phyloP scores from a whole-genome alignment of 495 filamentous ascomycete genomes.

The Lindgomyces ingoldianus region DNA sequence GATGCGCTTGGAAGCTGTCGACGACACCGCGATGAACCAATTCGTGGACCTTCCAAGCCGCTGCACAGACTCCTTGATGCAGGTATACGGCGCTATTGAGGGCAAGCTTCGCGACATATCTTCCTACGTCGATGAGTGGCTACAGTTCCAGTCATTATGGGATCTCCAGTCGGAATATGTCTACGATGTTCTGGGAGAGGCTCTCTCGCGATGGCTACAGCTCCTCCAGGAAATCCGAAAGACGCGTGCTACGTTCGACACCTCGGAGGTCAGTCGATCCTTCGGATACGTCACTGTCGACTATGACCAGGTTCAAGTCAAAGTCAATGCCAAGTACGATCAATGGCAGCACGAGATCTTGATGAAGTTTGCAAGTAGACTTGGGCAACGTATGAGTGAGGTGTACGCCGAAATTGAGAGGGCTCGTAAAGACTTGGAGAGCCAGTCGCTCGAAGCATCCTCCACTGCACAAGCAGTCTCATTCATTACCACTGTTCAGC shows the following conservation, averaged over 20 bases:
- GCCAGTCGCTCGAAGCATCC: constrained; percentile 83
- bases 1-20: constrained; percentile 69
- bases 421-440: constrained; percentile 83
- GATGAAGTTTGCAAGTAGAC: constrained; percentile 81
- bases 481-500: constrained; percentile 97
- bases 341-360: constrained; percentile 99
- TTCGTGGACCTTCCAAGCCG: constrained; percentile 85
- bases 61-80: constrained; percentile 73
- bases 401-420: constrained; percentile 85
- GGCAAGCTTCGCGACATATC: constrained; percentile 72
- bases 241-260: constrained; percentile 91
- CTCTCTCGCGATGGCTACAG: constrained; percentile 89
- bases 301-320: constrained; percentile 96
- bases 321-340: constrained; percentile 97
- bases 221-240: constrained; percentile 93
- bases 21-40: constrained; percentile 62
- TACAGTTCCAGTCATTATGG: constrained; percentile 98
- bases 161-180: constrained; percentile 95
- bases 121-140: constrained; percentile 90
- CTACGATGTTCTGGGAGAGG: constrained; percentile 85
- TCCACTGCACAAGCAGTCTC: constrained; percentile 95
- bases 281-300: constrained; percentile 95
- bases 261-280: constrained; percentile 81
- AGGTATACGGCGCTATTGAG: constrained; percentile 80
- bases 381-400: constrained; percentile 88